A percentile compares a stretch with the other conserved stretches of the same genome.
phyloP scores from a whole-genome alignment of 2,329 filamentous ascomycete genomes.

The Chrysoporthe puriensis region DNA sequence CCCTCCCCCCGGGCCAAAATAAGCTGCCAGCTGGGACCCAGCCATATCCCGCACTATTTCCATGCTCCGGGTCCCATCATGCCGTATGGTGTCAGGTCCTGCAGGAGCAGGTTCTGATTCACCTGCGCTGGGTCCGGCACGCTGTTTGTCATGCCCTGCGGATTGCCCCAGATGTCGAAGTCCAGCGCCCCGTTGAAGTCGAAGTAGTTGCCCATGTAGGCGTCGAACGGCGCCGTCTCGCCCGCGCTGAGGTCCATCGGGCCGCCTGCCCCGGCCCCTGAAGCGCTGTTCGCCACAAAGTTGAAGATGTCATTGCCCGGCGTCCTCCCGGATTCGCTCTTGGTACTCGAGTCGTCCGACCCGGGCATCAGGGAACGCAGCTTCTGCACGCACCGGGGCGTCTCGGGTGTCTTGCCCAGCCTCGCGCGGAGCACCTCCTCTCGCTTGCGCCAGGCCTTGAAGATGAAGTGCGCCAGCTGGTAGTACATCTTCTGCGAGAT shows the following conservation, averaged over 20 bases:
- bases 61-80: conserved; percentile 7
- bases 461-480: conserved; percentile 50
- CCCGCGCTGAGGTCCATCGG: conserved; percentile 15
- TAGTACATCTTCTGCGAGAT: conserved; percentile 47
- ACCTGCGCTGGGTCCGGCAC: not conserved
- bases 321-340: conserved; percentile 34
- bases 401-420: conserved; percentile 43
- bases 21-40: too few relatives aligned
- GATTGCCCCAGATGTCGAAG: conserved; percentile 49
- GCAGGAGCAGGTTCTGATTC: conserved; percentile 10
- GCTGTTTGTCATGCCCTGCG: conserved; percentile 19
- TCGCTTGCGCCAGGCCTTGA: conserved; percentile 58
- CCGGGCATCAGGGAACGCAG: conserved; percentile 48
- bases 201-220: conserved; percentile 48
- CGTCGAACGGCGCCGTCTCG: conserved; percentile 42
- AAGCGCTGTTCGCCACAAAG: not conserved
- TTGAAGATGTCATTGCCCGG: conserved; percentile 21
- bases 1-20: not conserved
- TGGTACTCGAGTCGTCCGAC: conserved; percentile 38
- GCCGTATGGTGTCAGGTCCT: conserved; percentile 33
- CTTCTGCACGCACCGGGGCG: conserved; percentile 50
- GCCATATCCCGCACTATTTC: not conserved
- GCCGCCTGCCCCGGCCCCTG: conserved; percentile 4
- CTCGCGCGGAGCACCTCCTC: conserved; percentile 43
- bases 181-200: conserved; percentile 47